Evolutionary conservation across 345 rosid species (phyloP), one percentile per base, ranked within the genome.

Genomic region (Alliaria petiolata): DNA sequence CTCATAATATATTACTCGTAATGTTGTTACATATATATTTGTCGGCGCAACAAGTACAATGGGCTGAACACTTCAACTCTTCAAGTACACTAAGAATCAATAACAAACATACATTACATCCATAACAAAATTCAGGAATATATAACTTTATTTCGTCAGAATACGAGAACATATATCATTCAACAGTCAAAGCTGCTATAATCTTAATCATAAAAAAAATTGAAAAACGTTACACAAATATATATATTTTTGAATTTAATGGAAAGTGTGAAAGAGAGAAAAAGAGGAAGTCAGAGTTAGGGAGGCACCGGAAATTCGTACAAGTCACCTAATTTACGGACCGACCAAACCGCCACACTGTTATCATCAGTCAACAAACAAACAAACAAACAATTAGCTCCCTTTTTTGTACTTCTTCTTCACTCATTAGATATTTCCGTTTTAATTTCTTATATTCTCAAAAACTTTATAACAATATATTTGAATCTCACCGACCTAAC

Each of bases 311-410:
- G 28, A 65, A 56, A 49, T 11, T 57, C 38, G 11, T 66, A 65
- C 38, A 58, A 74, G 54, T 69, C 44, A 62, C 69, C 35, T 44
- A 67, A 61, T 61, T 38, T 10, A 67, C 74, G 74, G 79, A 68
- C 79, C 74, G 70, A 75, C 79, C 74, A 75, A 68, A 75, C 59
- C 74, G 69, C 17, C 51, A 20, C 45, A n/a, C 47, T 66, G 45
- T 73, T 65, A 58, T 55, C 53, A 14, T 75, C 74, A 20, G 69
- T 68, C 78, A 67, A 60, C 78, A 44, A 13, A 54, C 51, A 57
- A 30, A 54, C 51, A 57, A 30, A 17, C 60, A 50, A 59, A 56
- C 50, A 44, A 45, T 7, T 16, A 43, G 31, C 65, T 56, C 2
- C 25, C 46, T 7, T 38, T 35, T 55, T 65, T 50, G 13, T 64